Evolutionary conservation across 371 early-diverging fungal species (phyloP).

Genomic region (Blastocladiella emersonii): DNA sequence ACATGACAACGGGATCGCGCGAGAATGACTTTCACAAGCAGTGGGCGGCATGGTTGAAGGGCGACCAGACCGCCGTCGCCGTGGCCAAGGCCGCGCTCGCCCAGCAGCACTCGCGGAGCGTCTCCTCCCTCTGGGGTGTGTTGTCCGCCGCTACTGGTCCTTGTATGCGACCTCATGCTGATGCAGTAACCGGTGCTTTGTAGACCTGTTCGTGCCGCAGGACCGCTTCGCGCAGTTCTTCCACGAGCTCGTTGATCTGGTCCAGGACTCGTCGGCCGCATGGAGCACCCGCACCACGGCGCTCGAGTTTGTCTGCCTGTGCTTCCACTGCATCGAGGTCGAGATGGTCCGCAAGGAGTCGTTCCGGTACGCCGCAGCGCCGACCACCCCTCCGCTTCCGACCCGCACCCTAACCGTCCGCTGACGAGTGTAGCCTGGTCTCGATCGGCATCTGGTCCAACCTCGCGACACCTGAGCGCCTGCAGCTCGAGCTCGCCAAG

Average conservation of each 20-base stretch:
- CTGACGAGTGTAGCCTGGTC: conserved; percentile 30
- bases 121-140: conserved; percentile 10
- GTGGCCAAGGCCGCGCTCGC: conserved; percentile 10
- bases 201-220: background rate
- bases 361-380: conserved; percentile 26
- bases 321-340: conserved; percentile 71
- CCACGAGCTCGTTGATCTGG: background rate
- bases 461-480: conserved; percentile 27
- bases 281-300: conserved; percentile 11
- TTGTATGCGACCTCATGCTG: background rate
- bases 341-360: conserved; percentile 52
- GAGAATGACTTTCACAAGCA: no score
- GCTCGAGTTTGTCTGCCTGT: conserved; percentile 51
- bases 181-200: no score
- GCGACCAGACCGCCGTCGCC: no score
- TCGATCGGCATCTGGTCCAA: conserved; percentile 58
- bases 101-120: conserved; percentile 11
- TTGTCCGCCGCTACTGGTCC: no score
- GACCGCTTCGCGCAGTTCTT: background rate
- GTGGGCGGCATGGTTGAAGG: no score
- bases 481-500: conserved; percentile 38
- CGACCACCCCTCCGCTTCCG: background rate
- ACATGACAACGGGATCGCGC: no score
- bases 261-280: background rate
- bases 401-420: background rate